Evolutionary conservation across 306 rosid species (phyloP).

Genomic region (Medicago ruthenica): DNA sequence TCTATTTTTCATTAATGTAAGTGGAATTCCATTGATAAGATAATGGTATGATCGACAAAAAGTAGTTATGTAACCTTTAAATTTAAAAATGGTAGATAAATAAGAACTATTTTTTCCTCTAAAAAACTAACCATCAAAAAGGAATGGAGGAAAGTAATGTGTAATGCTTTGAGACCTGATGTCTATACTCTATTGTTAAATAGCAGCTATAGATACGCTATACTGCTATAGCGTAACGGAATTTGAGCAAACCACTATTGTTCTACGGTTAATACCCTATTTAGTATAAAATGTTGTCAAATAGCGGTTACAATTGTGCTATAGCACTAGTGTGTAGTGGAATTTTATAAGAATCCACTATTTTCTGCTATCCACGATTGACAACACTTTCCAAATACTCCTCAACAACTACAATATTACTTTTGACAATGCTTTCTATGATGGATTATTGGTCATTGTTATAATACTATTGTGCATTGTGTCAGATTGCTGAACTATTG

Average conservation of each 20-base stretch:
- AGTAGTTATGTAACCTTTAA: background rate
- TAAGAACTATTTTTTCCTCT: background rate
- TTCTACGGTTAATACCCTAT: too few relatives aligned
- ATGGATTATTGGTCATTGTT: background rate
- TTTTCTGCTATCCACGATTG: too few relatives aligned
- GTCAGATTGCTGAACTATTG: constrained; percentile 11
- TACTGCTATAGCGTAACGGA: too few relatives aligned
- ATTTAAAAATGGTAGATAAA: background rate
- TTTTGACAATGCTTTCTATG: constrained; percentile 20
- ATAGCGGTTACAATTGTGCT: too few relatives aligned
- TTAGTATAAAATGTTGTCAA: too few relatives aligned
- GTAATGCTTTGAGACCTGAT: background rate
- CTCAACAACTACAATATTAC: constrained; percentile 10
- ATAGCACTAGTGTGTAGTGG: too few relatives aligned
- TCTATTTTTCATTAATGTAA: background rate
- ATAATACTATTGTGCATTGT: background rate
- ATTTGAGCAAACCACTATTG: too few relatives aligned
- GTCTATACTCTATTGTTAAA: background rate
- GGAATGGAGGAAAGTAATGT: background rate
- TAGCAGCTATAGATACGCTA: too few relatives aligned
- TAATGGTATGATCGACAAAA: background rate
- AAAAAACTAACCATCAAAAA: background rate
- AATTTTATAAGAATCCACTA: too few relatives aligned
- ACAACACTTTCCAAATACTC: background rate
- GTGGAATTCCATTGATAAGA: background rate